These are phyloP conservation scores for Talinum fruticosum DNA, from an alignment of 148 eudicot genomes.

Conservation along the genomic window DNA sequence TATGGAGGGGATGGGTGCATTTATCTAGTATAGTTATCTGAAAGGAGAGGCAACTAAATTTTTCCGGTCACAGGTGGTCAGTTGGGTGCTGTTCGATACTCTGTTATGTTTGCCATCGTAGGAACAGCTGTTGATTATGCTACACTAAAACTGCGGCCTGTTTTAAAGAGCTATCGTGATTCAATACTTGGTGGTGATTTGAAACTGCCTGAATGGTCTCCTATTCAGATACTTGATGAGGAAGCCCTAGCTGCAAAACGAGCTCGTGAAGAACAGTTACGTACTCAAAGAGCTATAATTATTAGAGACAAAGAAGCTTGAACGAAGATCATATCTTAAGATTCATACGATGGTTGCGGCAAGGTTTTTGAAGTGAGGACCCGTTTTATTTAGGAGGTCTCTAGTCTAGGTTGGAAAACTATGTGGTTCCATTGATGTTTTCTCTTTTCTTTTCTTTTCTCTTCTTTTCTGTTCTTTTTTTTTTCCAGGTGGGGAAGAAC, in stretches of 20 bases:
- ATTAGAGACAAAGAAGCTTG: slow-evolving; percentile 57
- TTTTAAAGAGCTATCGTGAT: slow-evolving; percentile 39
- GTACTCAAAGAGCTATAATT: slow-evolving; percentile 51
- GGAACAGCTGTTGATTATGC: slow-evolving; percentile 80
- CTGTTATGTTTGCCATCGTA: slow-evolving; percentile 58
- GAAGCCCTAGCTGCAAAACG: slow-evolving; percentile 87
- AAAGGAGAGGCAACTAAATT: background rate
- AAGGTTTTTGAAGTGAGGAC: background rate
- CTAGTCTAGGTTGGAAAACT: background rate
- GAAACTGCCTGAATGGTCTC: slow-evolving; percentile 89
- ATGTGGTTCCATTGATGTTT: background rate
- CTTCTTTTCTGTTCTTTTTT: background rate
- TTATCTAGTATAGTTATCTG: background rate
- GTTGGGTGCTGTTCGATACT: slow-evolving; percentile 68
- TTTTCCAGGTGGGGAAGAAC: too few species aligned
- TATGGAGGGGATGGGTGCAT: background rate
- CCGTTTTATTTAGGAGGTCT: background rate
- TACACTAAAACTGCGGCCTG: slow-evolving; percentile 55
- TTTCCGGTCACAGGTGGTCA: slow-evolving; percentile 55
- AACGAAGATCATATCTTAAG: background rate
- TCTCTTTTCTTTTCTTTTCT: background rate
- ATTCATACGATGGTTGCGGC: background rate
- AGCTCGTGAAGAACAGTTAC: slow-evolving; percentile 72
- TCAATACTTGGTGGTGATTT: slow-evolving; percentile 39
- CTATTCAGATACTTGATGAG: slow-evolving; percentile 81